These are phyloP conservation scores for Naumovozyma baii DNA, from an alignment of 805 yeast species.

Conservation along the genomic window DNA sequence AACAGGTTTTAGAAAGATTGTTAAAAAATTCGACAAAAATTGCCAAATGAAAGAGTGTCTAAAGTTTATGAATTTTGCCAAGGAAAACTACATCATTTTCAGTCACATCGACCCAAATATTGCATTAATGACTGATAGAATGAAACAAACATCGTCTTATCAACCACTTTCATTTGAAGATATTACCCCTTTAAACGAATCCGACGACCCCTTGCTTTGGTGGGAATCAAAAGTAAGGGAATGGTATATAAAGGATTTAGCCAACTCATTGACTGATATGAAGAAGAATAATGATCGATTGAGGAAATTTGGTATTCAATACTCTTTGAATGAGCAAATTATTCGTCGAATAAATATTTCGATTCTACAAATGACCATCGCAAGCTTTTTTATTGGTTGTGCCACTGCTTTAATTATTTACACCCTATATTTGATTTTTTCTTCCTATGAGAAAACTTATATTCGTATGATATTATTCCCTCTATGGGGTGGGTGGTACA, in stretches of 20 bases:
- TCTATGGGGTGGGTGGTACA: slow-evolving; percentile 85
- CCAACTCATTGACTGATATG: slow-evolving; percentile 20
- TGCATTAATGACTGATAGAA: slow-evolving; percentile 19
- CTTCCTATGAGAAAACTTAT: slow-evolving; percentile 32
- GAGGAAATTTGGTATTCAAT: slow-evolving; percentile 22
- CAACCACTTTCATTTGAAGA: slow-evolving; percentile 8
- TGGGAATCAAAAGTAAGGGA: slow-evolving; percentile 28
- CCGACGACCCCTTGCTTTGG: slow-evolving; percentile 23
- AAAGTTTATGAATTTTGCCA: slow-evolving; percentile 22
- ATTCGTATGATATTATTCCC: slow-evolving; percentile 56
- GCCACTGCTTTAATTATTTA: slow-evolving; percentile 58
- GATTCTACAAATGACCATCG: slow-evolving; percentile 37
- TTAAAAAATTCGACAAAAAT: slow-evolving; percentile 80
- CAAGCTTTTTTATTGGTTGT: slow-evolving; percentile 65
- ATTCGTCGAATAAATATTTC: slow-evolving; percentile 29
- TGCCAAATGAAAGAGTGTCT: slow-evolving; percentile 21
- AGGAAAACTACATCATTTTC: slow-evolving; percentile 20
- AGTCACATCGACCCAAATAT: slow-evolving; percentile 21
- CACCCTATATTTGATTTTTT: slow-evolving; percentile 45
- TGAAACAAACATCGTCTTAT: slow-evolving; percentile 14
- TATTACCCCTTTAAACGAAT: slow-evolving; percentile 12
- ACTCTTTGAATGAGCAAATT: slow-evolving; percentile 26
- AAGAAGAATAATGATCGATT: slow-evolving; percentile 22
- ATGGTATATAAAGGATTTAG: slow-evolving; percentile 33
- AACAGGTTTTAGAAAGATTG: slow-evolving; percentile 80